Evolutionary conservation across 148 eudicot species (phyloP).

Genomic region (Amaranthus palmeri): DNA sequence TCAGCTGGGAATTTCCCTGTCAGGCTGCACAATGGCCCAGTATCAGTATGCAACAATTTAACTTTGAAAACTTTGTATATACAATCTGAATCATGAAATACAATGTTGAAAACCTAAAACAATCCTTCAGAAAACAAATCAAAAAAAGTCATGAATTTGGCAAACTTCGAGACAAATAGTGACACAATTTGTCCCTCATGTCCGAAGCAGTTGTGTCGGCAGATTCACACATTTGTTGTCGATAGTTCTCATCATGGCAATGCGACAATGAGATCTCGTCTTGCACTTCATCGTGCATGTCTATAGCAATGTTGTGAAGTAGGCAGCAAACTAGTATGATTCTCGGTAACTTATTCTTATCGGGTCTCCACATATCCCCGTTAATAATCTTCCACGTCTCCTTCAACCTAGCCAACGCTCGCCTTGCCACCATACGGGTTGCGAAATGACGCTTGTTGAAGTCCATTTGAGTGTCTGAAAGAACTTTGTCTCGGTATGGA

Average conservation of each 20-base stretch:
- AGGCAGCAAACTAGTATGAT: slow-evolving; percentile 79
- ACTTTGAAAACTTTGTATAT: slow-evolving; percentile 18
- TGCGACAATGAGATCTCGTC: slow-evolving; percentile 45
- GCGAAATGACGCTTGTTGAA: slow-evolving; percentile 63
- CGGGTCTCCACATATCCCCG: slow-evolving; percentile 88
- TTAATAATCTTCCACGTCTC: slow-evolving; percentile 76
- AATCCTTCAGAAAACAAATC: slow-evolving; percentile 6
- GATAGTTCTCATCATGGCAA: slow-evolving; percentile 56
- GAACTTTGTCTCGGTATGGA: slow-evolving; percentile 53
- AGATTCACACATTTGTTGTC: slow-evolving; percentile 52
- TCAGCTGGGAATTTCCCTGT: slow-evolving; percentile 2
- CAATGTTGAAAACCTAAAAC: slow-evolving; percentile 1
- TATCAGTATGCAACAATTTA: slow-evolving; percentile 19
- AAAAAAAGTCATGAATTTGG: slow-evolving; percentile 8
- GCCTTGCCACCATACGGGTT: slow-evolving; percentile 58
- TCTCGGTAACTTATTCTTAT: slow-evolving; percentile 77
- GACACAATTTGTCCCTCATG: slow-evolving; percentile 52
- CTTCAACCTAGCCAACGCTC: slow-evolving; percentile 67
- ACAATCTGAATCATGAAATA: slow-evolving; percentile 15
- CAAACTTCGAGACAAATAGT: slow-evolving; percentile 39
- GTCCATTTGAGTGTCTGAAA: slow-evolving; percentile 33
- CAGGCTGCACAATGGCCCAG: background rate
- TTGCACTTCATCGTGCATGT: slow-evolving; percentile 58
- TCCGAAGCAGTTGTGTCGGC: slow-evolving; percentile 43
- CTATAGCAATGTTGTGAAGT: slow-evolving; percentile 78